A percentile compares a stretch with the other conserved stretches of the same genome.
Evolutionary conservation across 2,329 filamentous ascomycete species (phyloP).

Genomic region (Botrytis porri): DNA sequence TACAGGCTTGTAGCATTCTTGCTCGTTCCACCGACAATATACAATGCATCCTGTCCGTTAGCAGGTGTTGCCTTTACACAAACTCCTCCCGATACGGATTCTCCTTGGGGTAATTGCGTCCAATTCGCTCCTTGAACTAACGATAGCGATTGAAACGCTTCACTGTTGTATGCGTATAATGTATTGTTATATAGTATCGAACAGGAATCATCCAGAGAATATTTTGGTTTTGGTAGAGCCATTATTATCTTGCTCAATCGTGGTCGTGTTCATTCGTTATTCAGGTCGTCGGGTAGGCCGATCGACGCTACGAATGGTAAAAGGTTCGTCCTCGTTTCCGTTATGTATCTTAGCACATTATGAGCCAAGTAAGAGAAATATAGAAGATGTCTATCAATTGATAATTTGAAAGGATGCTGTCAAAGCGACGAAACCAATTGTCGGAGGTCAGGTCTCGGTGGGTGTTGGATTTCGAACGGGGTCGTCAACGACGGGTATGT

Average conservation of each 20-base stretch:
- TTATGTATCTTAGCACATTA: constrained; percentile 16
- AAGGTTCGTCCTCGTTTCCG: constrained; percentile 12
- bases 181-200: constrained; percentile 77
- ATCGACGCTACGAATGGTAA: constrained; percentile 15
- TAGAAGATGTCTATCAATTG: constrained; percentile 1
- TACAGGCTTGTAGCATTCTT: constrained; percentile 51
- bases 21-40: constrained; percentile 76
- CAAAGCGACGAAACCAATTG: constrained; percentile 16
- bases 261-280: constrained; percentile 22
- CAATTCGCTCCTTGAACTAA: constrained; percentile 70
- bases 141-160: constrained; percentile 71
- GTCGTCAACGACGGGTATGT: constrained; percentile 17
- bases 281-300: constrained; percentile 17
- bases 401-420: constrained; percentile 15
- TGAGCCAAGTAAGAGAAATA: constrained; percentile 9
- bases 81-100: constrained; percentile 68
- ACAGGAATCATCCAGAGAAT: constrained; percentile 73
- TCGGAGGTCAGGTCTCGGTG: not conserved
- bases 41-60: constrained; percentile 55
- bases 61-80: constrained; percentile 69
- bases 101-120: constrained; percentile 62
- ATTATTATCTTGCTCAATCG: constrained; percentile 28
- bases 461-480: not conserved
- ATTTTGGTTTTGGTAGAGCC: constrained; percentile 62
- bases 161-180: constrained; percentile 76